Evolutionary conservation across 139 green algal species (phyloP).

Genomic region (Astrephomene gubernaculifera): DNA sequence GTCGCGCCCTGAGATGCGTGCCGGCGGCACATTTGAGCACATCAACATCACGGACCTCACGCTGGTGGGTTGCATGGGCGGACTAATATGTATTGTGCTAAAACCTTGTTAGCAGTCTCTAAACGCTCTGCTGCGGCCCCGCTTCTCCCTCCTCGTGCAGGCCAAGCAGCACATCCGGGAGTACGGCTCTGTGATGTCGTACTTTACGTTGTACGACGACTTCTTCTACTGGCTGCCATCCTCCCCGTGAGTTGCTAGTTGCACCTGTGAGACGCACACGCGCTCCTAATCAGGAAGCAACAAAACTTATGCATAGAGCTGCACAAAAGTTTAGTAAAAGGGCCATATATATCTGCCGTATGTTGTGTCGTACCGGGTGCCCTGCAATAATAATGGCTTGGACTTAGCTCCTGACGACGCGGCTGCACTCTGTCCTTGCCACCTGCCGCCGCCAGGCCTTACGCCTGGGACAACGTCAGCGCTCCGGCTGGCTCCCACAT

Average conservation of each 20-base stretch:
- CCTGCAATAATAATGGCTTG: background rate
- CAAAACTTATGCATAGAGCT: too few relatives aligned
- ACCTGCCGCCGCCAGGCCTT: background rate
- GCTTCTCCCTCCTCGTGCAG: too few relatives aligned
- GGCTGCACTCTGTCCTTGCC: background rate
- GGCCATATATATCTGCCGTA: background rate
- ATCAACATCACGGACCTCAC: background rate
- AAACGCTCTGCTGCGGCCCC: too few relatives aligned
- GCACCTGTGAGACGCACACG: too few relatives aligned
- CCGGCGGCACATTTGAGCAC: background rate
- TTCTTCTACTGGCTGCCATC: constrained; percentile 81
- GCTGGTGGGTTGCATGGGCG: too few relatives aligned
- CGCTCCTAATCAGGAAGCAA: too few relatives aligned
- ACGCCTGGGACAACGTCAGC: background rate
- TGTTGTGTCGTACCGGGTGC: too few relatives aligned
- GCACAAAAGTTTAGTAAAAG: background rate
- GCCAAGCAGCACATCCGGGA: background rate
- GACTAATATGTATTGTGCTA: too few relatives aligned
- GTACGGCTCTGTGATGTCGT: background rate
- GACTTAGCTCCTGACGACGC: background rate
- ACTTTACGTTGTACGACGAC: constrained; percentile 72
- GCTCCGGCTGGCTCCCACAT: background rate
- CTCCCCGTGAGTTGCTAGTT: constrained; percentile 76
- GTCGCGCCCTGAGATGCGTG: background rate
- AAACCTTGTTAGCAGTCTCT: too few relatives aligned